phyloP scores from a whole-genome alignment of 2,329 filamentous ascomycete species.

The Xylariomycetidae sp. region DNA sequence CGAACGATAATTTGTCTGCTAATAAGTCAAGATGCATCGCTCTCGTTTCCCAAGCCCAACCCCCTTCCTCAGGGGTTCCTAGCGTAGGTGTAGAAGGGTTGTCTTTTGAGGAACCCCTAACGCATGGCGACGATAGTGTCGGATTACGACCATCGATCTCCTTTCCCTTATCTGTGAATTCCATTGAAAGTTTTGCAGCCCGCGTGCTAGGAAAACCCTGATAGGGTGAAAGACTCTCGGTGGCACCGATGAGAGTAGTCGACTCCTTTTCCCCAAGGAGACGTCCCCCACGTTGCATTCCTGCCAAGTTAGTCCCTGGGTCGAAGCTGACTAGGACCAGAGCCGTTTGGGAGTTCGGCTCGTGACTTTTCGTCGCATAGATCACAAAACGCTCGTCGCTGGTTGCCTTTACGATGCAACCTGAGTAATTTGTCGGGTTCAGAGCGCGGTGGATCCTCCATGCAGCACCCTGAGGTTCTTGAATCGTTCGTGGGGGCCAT shows the following conservation, averaged over 20 bases:
- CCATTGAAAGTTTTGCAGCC: neutral
- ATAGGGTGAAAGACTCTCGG: neutral
- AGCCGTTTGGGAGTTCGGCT: constrained; percentile 12
- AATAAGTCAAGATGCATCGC: neutral
- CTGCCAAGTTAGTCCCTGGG: constrained; percentile 18
- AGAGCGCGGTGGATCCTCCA: constrained; percentile 17
- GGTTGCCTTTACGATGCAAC: constrained; percentile 14
- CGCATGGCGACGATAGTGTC: neutral
- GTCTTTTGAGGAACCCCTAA: neutral
- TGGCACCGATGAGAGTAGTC: neutral
- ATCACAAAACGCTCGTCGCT: constrained; percentile 24
- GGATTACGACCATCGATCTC: neutral
- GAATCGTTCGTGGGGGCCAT: constrained; percentile 24
- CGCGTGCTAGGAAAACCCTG: too few relatives aligned
- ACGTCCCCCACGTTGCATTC: constrained; percentile 15
- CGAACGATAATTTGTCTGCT: neutral
- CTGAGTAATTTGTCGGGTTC: constrained; percentile 14
- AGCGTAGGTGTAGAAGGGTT: neutral
- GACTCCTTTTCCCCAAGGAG: constrained; percentile 13
- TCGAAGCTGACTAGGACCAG: constrained; percentile 26
- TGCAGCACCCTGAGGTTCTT: constrained; percentile 5
- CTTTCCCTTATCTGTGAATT: neutral
- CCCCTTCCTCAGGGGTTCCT: neutral
- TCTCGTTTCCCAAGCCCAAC: neutral
- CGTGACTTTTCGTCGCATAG: constrained; percentile 17